phyloP scores from a whole-genome alignment of 2,329 filamentous ascomycete species.

The Stemphylium beticola region DNA sequence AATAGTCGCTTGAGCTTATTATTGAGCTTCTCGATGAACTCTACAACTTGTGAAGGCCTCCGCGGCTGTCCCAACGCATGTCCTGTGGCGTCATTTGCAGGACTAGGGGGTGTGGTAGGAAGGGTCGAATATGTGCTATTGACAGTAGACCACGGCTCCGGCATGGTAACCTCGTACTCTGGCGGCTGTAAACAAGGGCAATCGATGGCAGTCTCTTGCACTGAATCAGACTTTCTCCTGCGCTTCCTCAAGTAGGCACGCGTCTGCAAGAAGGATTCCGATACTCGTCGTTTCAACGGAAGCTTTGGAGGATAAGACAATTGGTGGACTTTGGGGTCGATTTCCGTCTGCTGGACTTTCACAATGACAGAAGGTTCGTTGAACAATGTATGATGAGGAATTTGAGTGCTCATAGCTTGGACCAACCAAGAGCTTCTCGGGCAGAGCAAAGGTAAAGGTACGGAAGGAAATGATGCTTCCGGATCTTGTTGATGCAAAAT shows the following conservation, averaged over 20 bases:
- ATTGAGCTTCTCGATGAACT: slow-evolving; percentile 8
- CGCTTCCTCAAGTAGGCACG: slow-evolving; percentile 2
- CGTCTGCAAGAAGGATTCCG: slow-evolving; percentile 5
- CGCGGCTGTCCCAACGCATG: neutral
- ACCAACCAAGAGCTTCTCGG: neutral
- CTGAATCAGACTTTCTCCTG: neutral
- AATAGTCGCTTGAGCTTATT: slow-evolving; percentile 4
- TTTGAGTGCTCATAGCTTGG: slow-evolving; percentile 1
- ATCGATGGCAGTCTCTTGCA: neutral
- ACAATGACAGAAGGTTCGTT: slow-evolving; percentile 1
- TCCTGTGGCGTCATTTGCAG: neutral
- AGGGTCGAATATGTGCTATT: slow-evolving; percentile 1
- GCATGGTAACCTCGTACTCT: neutral
- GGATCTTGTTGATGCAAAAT: neutral
- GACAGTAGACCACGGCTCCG: neutral
- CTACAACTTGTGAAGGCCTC: slow-evolving; percentile 7
- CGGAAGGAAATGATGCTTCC: neutral
- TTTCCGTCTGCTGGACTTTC: slow-evolving; percentile 1
- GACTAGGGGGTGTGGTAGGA: slow-evolving; percentile 4
- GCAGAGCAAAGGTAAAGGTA: neutral
- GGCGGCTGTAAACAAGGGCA: neutral
- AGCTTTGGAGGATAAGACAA: neutral
- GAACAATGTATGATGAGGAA: neutral
- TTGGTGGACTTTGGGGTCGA: neutral
- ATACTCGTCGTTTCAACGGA: slow-evolving; percentile 4